These are phyloP conservation scores for Aspergillus bridgeri DNA, from an alignment of 495 filamentous ascomycete genomes.

Conservation along the genomic window DNA sequence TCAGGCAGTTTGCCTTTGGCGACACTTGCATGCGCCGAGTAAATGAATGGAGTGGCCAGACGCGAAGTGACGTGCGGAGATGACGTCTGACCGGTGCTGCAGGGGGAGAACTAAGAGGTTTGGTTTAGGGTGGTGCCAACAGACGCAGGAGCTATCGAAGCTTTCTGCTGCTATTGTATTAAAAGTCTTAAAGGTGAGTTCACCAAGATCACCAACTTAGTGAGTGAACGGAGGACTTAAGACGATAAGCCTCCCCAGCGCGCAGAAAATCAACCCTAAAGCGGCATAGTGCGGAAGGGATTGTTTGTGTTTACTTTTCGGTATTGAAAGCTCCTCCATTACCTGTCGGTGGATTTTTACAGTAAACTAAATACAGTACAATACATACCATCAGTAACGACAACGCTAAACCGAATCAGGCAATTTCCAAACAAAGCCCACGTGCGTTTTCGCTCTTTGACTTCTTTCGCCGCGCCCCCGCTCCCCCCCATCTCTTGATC, in stretches of 20 bases:
- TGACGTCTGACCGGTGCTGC: background rate
- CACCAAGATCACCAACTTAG: no score
- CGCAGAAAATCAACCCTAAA: background rate
- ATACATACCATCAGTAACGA: background rate
- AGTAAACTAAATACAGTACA: background rate
- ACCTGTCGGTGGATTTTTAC: no score
- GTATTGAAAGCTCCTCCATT: background rate
- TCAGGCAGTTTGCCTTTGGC: background rate
- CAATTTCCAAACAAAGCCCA: constrained; percentile 29
- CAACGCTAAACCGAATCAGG: constrained; percentile 15
- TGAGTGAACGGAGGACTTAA: no score
- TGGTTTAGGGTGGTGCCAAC: background rate
- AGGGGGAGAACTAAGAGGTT: background rate
- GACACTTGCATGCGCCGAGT: background rate
- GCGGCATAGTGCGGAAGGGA: background rate
- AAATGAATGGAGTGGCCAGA: background rate
- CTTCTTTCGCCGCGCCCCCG: background rate
- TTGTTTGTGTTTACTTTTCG: background rate
- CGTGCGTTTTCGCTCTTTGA: background rate
- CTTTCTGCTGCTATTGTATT: background rate
- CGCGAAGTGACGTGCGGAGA: background rate
- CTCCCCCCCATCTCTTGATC: background rate
- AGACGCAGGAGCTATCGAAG: background rate
- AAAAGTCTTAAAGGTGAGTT: background rate
- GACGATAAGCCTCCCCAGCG: no score